phyloP scores from a whole-genome alignment of 768 basidiomycete genomes.

The Tulasnella sp. region DNA sequence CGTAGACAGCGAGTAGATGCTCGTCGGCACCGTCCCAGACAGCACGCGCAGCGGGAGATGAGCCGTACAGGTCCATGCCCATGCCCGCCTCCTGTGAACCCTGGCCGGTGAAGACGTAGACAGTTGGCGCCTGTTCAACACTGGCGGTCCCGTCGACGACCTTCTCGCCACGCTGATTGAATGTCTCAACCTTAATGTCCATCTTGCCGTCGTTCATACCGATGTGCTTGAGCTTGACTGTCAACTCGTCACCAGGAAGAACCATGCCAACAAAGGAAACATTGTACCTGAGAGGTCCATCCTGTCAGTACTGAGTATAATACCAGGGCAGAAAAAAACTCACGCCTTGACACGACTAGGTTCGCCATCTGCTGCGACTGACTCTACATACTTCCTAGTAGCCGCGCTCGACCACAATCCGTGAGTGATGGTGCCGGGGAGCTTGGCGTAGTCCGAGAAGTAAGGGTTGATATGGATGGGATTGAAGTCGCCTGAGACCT shows the following conservation, averaged over 20 bases:
- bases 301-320: not conserved
- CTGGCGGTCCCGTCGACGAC: constrained; percentile 90
- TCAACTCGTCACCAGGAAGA: constrained; percentile 35
- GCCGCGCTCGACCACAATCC: constrained; percentile 97
- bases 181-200: constrained; percentile 36
- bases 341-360: constrained; percentile 84
- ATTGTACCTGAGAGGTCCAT: constrained; percentile 43
- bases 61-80: constrained; percentile 98
- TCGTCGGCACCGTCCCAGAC: constrained; percentile 97
- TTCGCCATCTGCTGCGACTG: constrained; percentile 82
- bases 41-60: constrained; percentile 83
- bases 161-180: constrained; percentile 72
- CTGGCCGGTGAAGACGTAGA: constrained; percentile 42
- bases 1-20: constrained; percentile 88
- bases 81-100: constrained; percentile 59
- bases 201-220: constrained; percentile 72
- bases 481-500: constrained; percentile 95
- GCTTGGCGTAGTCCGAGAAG: constrained; percentile 85
- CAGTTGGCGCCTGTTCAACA: constrained; percentile 66
- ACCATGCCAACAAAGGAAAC: constrained; percentile 41
- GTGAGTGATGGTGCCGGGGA: constrained; percentile 95
- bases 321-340: constrained; percentile 27
- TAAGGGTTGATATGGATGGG: constrained; percentile 99
- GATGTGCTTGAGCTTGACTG: constrained; percentile 36
- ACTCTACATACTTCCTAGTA: constrained; percentile 86